A percentile compares a stretch with the other conserved stretches of the same genome.
Evolutionary conservation across 257 asterid genomes (phyloP).

Genomic region (Leonotis leonurus): DNA sequence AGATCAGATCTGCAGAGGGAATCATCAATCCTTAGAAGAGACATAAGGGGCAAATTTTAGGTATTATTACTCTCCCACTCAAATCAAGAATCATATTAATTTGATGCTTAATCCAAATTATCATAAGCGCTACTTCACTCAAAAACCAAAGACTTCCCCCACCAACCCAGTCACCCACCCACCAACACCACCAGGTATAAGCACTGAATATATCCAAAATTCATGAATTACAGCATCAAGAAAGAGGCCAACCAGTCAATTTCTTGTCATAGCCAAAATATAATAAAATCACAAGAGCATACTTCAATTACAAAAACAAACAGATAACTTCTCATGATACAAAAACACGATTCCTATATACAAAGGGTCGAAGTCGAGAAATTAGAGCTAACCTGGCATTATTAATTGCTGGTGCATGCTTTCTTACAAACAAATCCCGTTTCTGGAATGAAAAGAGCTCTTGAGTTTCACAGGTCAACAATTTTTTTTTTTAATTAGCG

Average conservation of each 20-base stretch:
- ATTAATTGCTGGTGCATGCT: conserved; percentile 42
- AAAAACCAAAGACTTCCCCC: too few species aligned
- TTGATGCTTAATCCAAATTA: not conserved
- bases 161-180: too few species aligned
- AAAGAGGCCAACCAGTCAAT: not conserved
- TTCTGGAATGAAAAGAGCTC: not conserved
- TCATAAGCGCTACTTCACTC: too few species aligned
- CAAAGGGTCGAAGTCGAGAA: too few species aligned
- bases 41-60: too few species aligned
- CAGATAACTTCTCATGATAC: too few species aligned
- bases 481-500: too few species aligned
- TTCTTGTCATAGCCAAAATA: not conserved
- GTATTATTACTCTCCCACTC: too few species aligned
- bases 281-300: not conserved
- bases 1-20: not conserved
- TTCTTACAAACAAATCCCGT: not conserved
- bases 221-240: too few species aligned
- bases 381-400: conserved; percentile 36
- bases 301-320: not conserved
- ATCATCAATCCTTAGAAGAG: not conserved
- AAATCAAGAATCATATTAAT: not conserved
- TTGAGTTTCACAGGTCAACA: not conserved
- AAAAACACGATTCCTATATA: too few species aligned
- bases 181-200: too few species aligned
- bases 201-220: too few species aligned